Evolutionary conservation across 2,329 filamentous ascomycete species (phyloP).

Genomic region (Dactylellina haptotyla): DNA sequence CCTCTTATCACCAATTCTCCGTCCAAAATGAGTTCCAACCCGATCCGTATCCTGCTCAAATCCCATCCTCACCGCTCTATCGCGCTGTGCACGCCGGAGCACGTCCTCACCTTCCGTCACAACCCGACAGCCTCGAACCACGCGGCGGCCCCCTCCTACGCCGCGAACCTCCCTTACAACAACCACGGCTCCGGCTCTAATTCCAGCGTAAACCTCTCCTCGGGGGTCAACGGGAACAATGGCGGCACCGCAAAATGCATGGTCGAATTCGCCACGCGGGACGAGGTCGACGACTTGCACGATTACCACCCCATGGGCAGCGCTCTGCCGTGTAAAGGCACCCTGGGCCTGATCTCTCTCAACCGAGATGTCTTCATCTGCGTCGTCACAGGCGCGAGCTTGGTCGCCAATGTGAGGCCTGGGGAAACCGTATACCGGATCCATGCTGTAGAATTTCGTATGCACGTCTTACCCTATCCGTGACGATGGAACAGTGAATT

Average conservation of each 20-base stretch:
- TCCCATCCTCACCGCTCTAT: constrained; percentile 89
- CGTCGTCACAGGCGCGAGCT: constrained; percentile 80
- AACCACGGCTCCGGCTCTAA: constrained; percentile 55
- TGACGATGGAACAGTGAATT: constrained; percentile 9
- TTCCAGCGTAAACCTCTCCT: constrained; percentile 56
- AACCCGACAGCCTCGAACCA: constrained; percentile 68
- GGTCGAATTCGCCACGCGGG: constrained; percentile 80
- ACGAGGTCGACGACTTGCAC: constrained; percentile 73
- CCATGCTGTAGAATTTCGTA: constrained; percentile 81
- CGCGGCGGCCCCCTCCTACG: constrained; percentile 58
- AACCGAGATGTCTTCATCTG: constrained; percentile 88
- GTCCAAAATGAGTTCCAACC: constrained; percentile 64
- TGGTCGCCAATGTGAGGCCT: constrained; percentile 82
- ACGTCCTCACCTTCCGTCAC: constrained; percentile 86
- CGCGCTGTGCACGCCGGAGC: constrained; percentile 80
- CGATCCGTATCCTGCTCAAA: constrained; percentile 76
- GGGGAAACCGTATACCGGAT: constrained; percentile 92
- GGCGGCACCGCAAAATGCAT: constrained; percentile 74
- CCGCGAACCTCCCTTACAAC: constrained; percentile 55
- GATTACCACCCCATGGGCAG: constrained; percentile 81
- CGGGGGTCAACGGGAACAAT: constrained; percentile 55
- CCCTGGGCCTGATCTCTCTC: constrained; percentile 85
- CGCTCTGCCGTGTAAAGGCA: constrained; percentile 78
- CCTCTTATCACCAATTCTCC: constrained; percentile 6
- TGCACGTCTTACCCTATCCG: constrained; percentile 56